Evolutionary conservation across 208 protist genomes (phyloP).

Genomic region (Herpetomonas samuelpessoai): DNA sequence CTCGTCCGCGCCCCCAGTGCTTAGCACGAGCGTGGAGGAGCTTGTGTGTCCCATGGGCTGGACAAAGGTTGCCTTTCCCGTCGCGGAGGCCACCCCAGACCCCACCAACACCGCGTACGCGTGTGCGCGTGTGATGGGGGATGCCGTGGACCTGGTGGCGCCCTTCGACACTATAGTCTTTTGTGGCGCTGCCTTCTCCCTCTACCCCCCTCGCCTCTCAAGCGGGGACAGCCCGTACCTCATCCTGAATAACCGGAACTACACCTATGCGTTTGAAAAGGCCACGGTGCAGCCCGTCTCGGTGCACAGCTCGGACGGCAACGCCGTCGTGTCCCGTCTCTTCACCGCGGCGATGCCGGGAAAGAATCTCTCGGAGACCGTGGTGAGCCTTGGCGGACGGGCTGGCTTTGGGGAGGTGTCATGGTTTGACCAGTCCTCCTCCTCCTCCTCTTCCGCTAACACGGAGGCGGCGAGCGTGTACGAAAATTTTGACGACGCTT

Average conservation of each 20-base stretch:
- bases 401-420: constrained; percentile 28
- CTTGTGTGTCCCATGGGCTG: constrained; percentile 14
- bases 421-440: constrained; percentile 24
- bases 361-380: background rate
- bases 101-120: background rate
- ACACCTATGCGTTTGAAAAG: background rate
- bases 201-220: constrained; percentile 9
- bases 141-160: constrained; percentile 5
- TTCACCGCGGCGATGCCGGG: background rate
- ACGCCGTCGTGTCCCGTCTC: background rate
- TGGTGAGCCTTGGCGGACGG: constrained; percentile 21
- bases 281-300: background rate
- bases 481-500: constrained; percentile 34
- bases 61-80: constrained; percentile 9
- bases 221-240: background rate
- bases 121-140: constrained; percentile 8
- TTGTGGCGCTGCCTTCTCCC: constrained; percentile 17
- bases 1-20: background rate
- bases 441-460: background rate
- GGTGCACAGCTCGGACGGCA: constrained; percentile 4
- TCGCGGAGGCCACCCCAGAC: no score
- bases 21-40: background rate
- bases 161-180: constrained; percentile 8
- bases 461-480: constrained; percentile 11
- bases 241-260: background rate